These are phyloP conservation scores for Verticillium dahliae DNA, from an alignment of 2,329 filamentous ascomycete genomes.

Conservation along the genomic window DNA sequence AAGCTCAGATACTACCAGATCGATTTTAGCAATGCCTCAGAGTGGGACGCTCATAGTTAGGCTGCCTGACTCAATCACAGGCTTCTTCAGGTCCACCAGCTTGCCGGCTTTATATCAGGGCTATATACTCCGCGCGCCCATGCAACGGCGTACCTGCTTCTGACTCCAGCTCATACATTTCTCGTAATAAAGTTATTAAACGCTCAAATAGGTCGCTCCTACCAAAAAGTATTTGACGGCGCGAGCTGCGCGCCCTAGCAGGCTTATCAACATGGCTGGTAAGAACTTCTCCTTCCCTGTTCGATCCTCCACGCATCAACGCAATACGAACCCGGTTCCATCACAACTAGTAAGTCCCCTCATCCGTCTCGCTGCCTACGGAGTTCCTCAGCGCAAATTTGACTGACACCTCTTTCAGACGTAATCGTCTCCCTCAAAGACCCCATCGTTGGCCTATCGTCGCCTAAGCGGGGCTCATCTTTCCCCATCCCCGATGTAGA, in stretches of 20 bases:
- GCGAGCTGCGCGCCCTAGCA: not conserved
- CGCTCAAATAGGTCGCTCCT: too few species aligned
- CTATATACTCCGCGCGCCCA: not conserved
- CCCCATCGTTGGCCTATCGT: conserved; percentile 9
- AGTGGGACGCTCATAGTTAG: not conserved
- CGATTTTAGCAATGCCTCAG: not conserved
- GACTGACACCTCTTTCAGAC: not conserved
- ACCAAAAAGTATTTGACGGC: too few species aligned
- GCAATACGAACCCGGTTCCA: not conserved
- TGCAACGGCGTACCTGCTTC: not conserved
- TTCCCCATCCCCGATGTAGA: conserved; percentile 9
- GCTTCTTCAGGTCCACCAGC: not conserved
- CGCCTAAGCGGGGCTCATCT: conserved; percentile 6
- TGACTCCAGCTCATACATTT: not conserved
- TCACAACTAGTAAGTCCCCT: conserved; percentile 8
- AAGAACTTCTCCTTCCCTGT: conserved; percentile 7
- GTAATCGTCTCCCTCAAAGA: conserved; percentile 1
- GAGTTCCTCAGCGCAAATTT: not conserved
- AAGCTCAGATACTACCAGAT: not conserved
- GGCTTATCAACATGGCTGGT: conserved; percentile 11
- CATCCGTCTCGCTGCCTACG: not conserved
- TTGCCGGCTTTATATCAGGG: not conserved
- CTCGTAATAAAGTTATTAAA: too few species aligned
- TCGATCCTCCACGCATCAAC: not conserved
- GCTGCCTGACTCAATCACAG: not conserved